Evolutionary conservation across 1,139 yeast genomes (phyloP), one percentile per base, ranked within the genome.

Genomic region (Scheffersomyces insectosa): DNA sequence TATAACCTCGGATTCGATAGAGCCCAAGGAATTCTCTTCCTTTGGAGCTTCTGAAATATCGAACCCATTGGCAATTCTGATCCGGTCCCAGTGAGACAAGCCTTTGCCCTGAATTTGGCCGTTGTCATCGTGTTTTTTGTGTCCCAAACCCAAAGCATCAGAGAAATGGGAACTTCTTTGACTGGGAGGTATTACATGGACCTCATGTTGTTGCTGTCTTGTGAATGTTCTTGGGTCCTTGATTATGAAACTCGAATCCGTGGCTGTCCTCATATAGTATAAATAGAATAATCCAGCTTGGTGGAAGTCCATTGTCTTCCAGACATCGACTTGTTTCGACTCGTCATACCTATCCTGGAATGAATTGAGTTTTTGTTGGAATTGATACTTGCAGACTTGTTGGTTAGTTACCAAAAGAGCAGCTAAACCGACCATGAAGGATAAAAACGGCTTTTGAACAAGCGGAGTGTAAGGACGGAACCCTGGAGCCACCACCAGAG

Each of bases 251-350:
- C 61, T 55, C 3, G 74, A 67, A 45, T 73, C 73, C 11, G 59
- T 56, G 5, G 68, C 57, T 1, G 75, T 58, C 43, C 63, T 62
- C 32, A 59, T 50, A 51, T 61, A 73, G 55, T 73, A 73, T 20
- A 70, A 47, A 43, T 60, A 68, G 49, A 67, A 72, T 39, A 69
- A 51, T 3, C 71, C 65, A 3, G 70, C 60, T 38, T 66, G 73
- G 42, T 65, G 70, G 38, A 62, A 63, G 38, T 68, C 72, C 65
- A 73, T 64, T 6, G 69, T 47, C 43, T 61, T 62, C 78, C 78
- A 74, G 11, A 64, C 72, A 4, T 55, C 48, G 29, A 52, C 49
- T 46, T 60, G 64, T n/a, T 56, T 54, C 35, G 47, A 45, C 33
- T 51, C 52, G 37, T 39, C 34, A 13, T 42, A 36, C 16, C 39